Conservation (phyloP, 2,329 filamentous ascomycete species). For the Byssoonygena ceratinophila region DNA sequence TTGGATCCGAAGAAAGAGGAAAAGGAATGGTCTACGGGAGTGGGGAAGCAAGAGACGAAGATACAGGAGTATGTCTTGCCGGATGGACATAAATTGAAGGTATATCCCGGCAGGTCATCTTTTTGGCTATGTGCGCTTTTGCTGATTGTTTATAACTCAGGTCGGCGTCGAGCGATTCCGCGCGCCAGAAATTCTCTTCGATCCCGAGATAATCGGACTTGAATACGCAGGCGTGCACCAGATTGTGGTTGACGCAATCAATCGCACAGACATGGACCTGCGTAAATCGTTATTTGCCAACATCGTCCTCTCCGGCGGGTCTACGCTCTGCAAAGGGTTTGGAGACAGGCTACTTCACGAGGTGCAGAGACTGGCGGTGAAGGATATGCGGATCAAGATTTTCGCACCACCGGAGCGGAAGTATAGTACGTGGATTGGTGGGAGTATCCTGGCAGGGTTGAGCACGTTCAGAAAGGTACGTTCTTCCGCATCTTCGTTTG, state of each 20-base stretch:
- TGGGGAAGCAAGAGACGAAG: slow-evolving; percentile 66
- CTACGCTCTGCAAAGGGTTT: slow-evolving; percentile 93
- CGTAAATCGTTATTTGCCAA: slow-evolving; percentile 90
- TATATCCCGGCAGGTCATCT: slow-evolving; percentile 25
- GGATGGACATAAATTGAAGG: slow-evolving; percentile 88
- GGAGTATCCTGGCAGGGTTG: slow-evolving; percentile 88
- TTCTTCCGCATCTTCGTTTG: slow-evolving; percentile 9
- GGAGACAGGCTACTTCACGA: slow-evolving; percentile 85
- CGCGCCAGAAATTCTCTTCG: slow-evolving; percentile 93
- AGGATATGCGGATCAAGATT: slow-evolving; percentile 99
- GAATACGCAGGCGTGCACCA: slow-evolving; percentile 97
- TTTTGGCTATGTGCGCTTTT: background rate
- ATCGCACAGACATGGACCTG: slow-evolving; percentile 86
- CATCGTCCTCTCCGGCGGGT: slow-evolving; percentile 92
- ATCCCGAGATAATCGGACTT: slow-evolving; percentile 90
- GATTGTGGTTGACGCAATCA: slow-evolving; percentile 93
- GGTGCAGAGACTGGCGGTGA: slow-evolving; percentile 84
- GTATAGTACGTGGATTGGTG: slow-evolving; percentile 98
- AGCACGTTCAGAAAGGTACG: slow-evolving; percentile 96
- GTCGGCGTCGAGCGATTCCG: slow-evolving; percentile 89
- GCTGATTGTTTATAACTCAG: slow-evolving; percentile 38
- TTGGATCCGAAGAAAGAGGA: slow-evolving; percentile 86
- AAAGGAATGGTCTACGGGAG: slow-evolving; percentile 73
- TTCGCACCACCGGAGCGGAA: slow-evolving; percentile 95
- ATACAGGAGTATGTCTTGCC: slow-evolving; percentile 79